Base-by-base conservation (phyloP, 2,329 filamentous ascomycete species). In the Pestalotiopsis sp. region DNA sequence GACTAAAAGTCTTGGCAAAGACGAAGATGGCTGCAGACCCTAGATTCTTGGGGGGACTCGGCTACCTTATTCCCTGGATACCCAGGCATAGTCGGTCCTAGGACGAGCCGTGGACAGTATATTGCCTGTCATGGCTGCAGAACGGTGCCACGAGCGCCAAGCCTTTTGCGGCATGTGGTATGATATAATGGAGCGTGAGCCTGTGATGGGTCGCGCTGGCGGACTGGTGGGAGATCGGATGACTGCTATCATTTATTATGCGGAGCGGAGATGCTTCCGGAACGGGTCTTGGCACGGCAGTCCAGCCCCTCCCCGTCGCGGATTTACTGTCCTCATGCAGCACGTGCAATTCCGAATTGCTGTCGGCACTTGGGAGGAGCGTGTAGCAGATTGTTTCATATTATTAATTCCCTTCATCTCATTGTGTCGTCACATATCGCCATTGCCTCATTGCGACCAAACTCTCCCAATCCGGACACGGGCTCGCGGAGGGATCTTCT, bases 1-100 rank as follows among this genome's bases (percentile, higher is more conserved):
- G 23, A 17, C 23, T 36, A 27, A 60, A 60, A 60, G 57, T 60
- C 57, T 60, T 60, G 57, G 57, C 57, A 60, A 60, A 60, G 31
- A 27, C 57, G 23, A 36, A 36, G 57, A 60, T 27, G 57, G 57
- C 25, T 60, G 57, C 57, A 27, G 23, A 27, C 20, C 57, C 57
- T 23, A 13, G 57, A 23, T 12, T 58, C 1, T 58, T 58, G 56
- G 56, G 56, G n/a, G n/a, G 12, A 23, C 4, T 58, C 20, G 56
- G 17, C 41, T 13, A 45, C 41, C 41, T 17, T 45, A 45, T 17
- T 17, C 41, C 56, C 13, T 23, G 56, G 20, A 58, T 23, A 58
- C 12, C 12, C n/a, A 58, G 7, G 25, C 49, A 56, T 45, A 45
- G 13, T 23, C 17, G 45, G 45, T 52, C 49, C 20, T 27, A 36